Conservation (phyloP, 495 filamentous ascomycete genomes). For the Aspergillus heteromorphus region DNA sequence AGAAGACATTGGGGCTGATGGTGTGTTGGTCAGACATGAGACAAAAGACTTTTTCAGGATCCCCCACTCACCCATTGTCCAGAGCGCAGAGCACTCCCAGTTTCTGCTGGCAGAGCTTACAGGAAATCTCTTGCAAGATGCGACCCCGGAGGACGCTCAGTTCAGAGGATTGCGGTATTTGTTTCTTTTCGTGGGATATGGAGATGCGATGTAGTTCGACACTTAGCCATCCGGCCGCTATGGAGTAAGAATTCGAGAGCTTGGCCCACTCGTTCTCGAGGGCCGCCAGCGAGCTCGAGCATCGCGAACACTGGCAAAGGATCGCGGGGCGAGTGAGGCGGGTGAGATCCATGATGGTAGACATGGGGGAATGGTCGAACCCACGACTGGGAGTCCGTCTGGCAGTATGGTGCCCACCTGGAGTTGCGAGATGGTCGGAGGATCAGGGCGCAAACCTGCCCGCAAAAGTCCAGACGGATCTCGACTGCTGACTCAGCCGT, state of each 20-base stretch:
- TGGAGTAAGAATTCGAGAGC: slow-evolving; percentile 38
- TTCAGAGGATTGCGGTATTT: slow-evolving; percentile 38
- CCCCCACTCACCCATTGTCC: slow-evolving; percentile 36
- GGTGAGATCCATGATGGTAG: slow-evolving; percentile 33
- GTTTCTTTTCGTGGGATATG: slow-evolving; percentile 36
- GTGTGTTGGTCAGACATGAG: slow-evolving; percentile 10
- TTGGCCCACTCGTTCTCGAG: slow-evolving; percentile 47
- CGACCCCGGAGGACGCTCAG: slow-evolving; percentile 37
- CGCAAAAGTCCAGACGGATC: slow-evolving; percentile 22
- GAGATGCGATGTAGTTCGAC: slow-evolving; percentile 40
- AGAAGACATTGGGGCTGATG: slow-evolving; percentile 36
- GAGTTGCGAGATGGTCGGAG: not conserved
- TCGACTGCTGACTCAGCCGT: slow-evolving; percentile 26
- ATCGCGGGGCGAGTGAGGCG: slow-evolving; percentile 38
- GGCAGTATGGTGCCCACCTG: not conserved
- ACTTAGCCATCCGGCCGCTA: slow-evolving; percentile 40
- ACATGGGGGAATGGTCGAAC: not conserved
- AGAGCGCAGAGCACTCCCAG: slow-evolving; percentile 34
- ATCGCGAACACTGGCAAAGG: slow-evolving; percentile 37
- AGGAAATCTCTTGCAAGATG: slow-evolving; percentile 37
- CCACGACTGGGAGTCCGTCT: not conserved
- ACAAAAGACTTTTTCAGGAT: not conserved
- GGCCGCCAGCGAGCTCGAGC: slow-evolving; percentile 43
- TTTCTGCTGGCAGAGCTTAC: slow-evolving; percentile 43
- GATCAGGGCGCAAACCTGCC: slow-evolving; percentile 6